Evolutionary conservation across 345 rosid species (phyloP).

Genomic region (Lepidium aucheri): DNA sequence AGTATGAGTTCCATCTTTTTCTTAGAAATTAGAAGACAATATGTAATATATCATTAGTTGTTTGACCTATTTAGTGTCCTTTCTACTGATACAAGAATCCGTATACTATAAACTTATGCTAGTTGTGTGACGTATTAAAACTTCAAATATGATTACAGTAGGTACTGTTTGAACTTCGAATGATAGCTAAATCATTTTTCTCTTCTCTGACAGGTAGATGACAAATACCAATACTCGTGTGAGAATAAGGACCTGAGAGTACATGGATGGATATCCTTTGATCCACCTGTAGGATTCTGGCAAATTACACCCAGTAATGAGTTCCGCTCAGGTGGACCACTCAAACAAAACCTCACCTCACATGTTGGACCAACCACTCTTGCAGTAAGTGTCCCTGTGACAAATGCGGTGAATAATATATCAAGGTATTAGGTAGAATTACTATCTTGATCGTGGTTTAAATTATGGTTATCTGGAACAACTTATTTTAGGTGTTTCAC

Average conservation of each 20-base stretch:
- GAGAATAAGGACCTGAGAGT: conserved; percentile 71
- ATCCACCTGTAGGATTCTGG: conserved; percentile 93
- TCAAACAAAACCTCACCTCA: conserved; percentile 88
- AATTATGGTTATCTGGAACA: neutral
- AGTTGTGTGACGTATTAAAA: neutral
- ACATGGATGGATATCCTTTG: conserved; percentile 89
- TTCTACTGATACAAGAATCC: neutral
- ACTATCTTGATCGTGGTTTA: neutral
- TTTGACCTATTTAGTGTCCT: neutral
- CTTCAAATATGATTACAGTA: neutral
- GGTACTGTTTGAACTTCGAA: neutral
- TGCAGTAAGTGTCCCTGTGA: conserved; percentile 44
- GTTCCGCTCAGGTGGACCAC: conserved; percentile 91
- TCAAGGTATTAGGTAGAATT: neutral
- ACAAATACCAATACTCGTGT: conserved; percentile 88
- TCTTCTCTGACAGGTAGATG: conserved; percentile 64
- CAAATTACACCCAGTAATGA: conserved; percentile 91
- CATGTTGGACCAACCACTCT: conserved; percentile 91
- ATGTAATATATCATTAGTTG: neutral
- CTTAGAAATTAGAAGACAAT: neutral
- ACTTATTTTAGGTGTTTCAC: conserved; percentile 56
- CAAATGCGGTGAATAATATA: neutral
- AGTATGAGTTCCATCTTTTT: conserved; percentile 15
- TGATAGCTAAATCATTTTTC: neutral
- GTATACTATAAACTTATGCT: neutral